Conservation (phyloP, 139 green algal genomes). For the Ettlia oleoabundans region DNA sequence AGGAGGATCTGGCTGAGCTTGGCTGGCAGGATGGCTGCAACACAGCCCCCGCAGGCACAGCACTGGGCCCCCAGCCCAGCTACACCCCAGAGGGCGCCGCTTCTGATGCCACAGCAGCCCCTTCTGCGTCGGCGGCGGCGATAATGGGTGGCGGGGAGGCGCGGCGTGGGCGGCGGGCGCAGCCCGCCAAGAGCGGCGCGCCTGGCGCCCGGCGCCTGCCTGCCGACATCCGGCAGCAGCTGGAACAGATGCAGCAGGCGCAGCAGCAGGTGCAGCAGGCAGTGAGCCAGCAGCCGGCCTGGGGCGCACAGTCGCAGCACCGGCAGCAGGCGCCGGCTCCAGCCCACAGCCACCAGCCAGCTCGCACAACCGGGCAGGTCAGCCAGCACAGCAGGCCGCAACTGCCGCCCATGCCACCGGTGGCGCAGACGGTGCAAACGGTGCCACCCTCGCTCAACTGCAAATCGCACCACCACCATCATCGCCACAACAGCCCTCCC, state of each 20-base stretch:
- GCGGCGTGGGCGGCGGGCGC: neutral
- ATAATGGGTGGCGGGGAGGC: neutral
- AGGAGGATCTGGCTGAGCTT: constrained; percentile 8
- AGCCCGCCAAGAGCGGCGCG: neutral
- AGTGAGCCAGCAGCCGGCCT: neutral
- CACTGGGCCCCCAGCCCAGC: constrained; percentile 18
- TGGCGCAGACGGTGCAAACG: neutral
- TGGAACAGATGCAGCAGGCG: constrained; percentile 37
- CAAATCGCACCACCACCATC: neutral
- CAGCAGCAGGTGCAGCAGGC: constrained; percentile 15
- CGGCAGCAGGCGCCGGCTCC: neutral
- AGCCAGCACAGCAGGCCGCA: constrained; percentile 13
- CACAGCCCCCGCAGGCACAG: neutral
- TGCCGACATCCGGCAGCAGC: constrained; percentile 42
- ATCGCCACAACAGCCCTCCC: neutral
- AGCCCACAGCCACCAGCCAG: neutral
- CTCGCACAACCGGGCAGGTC: too few species aligned
- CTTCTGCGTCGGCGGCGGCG: neutral
- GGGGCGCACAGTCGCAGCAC: neutral
- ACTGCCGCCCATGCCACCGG: neutral
- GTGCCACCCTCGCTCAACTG: neutral
- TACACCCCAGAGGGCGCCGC: constrained; percentile 18
- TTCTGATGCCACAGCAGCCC: neutral
- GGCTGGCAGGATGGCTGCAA: constrained; percentile 10
- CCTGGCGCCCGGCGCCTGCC: constrained; percentile 33